phyloP scores from a whole-genome alignment of 2,329 filamentous ascomycete genomes.

The Hypomyces rosellus region DNA sequence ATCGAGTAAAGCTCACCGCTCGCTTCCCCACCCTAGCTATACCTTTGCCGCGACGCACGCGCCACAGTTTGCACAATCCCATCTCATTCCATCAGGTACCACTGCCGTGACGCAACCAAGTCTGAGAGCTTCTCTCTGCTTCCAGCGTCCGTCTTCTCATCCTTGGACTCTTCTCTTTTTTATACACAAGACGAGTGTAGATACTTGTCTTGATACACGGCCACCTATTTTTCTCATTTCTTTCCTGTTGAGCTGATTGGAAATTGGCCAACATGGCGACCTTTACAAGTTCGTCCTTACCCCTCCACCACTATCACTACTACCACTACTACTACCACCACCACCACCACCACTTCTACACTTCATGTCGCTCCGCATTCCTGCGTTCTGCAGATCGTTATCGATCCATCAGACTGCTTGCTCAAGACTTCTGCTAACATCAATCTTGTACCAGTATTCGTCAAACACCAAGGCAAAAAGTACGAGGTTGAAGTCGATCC shows the following conservation, averaged over 20 bases:
- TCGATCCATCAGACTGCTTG: not conserved
- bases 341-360: not conserved
- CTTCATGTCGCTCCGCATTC: not conserved
- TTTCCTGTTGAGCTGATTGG: too few relatives aligned
- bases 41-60: not conserved
- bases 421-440: constrained; percentile 14
- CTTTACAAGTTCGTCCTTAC: constrained; percentile 42
- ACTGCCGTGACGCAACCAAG: constrained; percentile 24
- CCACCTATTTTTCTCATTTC: too few relatives aligned
- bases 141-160: constrained; percentile 1
- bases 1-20: not conserved
- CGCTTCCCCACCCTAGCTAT: not conserved
- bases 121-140: constrained; percentile 15
- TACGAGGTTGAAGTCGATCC: constrained; percentile 91
- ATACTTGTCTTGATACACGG: too few relatives aligned
- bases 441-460: constrained; percentile 55
- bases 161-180: not conserved
- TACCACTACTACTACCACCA: not conserved
- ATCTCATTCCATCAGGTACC: constrained; percentile 24
- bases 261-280: constrained; percentile 41
- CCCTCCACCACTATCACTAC: constrained; percentile 11
- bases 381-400: not conserved
- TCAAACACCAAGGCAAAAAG: constrained; percentile 94
- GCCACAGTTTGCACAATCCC: constrained; percentile 6
- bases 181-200: too few relatives aligned